Evolutionary conservation across 2,329 filamentous ascomycete species (phyloP).

Genomic region (Phialocephala subalpina): DNA sequence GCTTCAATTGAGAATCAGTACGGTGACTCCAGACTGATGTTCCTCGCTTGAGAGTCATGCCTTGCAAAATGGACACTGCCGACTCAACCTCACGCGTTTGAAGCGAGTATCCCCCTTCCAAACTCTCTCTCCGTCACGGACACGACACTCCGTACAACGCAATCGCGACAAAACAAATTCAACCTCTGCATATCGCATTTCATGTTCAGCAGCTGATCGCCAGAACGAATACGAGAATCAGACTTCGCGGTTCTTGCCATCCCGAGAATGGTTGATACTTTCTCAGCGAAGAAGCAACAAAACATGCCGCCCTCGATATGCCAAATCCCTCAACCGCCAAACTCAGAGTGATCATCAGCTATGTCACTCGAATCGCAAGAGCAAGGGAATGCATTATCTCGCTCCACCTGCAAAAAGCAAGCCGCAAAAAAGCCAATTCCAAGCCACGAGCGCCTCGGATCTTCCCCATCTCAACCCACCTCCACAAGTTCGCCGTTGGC

Average conservation of each 20-base stretch:
- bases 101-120: not conserved
- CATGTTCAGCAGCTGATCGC: not conserved
- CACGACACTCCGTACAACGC: not conserved
- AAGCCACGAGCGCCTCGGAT: not conserved
- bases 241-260: not conserved
- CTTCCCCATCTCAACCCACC: not conserved
- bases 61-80: not conserved
- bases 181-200: not conserved
- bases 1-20: no score
- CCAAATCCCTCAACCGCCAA: not conserved
- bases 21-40: no score
- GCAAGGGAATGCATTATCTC: slow-evolving; percentile 1
- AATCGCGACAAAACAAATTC: slow-evolving; percentile 1
- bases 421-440: not conserved
- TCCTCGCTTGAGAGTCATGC: not conserved
- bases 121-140: not conserved
- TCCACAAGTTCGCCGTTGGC: not conserved
- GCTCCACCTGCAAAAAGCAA: not conserved
- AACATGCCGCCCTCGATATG: not conserved
- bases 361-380: slow-evolving; percentile 2
- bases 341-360: not conserved
- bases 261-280: not conserved
- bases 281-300: not conserved
- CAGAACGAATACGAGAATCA: not conserved
- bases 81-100: not conserved